phyloP scores from a whole-genome alignment of 2,329 filamentous ascomycete species.

The Claviceps purpurea region DNA sequence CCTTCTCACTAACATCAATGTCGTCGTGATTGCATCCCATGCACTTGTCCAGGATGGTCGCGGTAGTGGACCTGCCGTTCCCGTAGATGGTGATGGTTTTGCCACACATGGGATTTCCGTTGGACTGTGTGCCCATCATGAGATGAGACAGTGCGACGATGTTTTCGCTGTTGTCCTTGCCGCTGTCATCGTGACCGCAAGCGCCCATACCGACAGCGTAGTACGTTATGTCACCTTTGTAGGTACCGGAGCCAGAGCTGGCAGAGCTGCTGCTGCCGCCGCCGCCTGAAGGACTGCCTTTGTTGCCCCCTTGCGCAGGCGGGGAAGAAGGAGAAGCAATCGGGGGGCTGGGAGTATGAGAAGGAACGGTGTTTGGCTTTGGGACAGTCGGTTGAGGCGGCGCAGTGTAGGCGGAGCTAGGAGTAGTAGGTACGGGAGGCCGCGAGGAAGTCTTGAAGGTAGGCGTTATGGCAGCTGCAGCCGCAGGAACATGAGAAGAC shows the following conservation, averaged over 20 bases:
- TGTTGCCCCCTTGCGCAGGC: constrained; percentile 4
- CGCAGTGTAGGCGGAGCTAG: constrained; percentile 7
- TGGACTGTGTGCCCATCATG: constrained; percentile 51
- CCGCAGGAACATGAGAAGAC: constrained; percentile 12
- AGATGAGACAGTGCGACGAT: constrained; percentile 55
- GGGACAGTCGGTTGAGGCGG: constrained; percentile 6
- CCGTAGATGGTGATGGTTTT: constrained; percentile 50
- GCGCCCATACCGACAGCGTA: constrained; percentile 56
- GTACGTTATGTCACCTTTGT: constrained; percentile 58
- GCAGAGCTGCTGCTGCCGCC: constrained; percentile 8
- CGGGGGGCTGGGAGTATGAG: constrained; percentile 7
- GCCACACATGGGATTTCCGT: constrained; percentile 58
- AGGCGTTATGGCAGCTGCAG: constrained; percentile 13
- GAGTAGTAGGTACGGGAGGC: constrained; percentile 4
- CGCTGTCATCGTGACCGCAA: constrained; percentile 51
- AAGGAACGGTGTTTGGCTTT: constrained; percentile 2
- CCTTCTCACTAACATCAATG: constrained; percentile 48
- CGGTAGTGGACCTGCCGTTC: constrained; percentile 44
- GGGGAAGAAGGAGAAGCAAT: constrained; percentile 7
- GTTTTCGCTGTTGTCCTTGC: constrained; percentile 37
- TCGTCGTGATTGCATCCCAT: constrained; percentile 44
- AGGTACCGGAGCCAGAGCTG: constrained; percentile 13
- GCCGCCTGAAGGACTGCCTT: not conserved
- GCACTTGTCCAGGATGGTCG: constrained; percentile 62
- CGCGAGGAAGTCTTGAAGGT: constrained; percentile 13